Base-by-base conservation (phyloP, 2,329 filamentous ascomycete species). In the Aspergillus quadrilineatus region DNA sequence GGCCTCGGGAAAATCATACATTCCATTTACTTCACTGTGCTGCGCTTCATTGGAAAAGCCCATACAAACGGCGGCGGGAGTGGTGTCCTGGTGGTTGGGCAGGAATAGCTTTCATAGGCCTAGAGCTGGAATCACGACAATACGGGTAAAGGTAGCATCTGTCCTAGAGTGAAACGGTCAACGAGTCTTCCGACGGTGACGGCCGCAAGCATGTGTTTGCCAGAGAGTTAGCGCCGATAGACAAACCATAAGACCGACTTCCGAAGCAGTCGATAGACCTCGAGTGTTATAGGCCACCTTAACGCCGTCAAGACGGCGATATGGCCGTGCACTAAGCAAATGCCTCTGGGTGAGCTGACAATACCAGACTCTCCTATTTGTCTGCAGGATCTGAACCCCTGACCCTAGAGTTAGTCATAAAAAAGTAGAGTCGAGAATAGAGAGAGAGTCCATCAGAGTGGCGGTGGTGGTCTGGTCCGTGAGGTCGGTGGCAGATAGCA, bases 21-120 rank as follows among this genome's bases (percentile, higher is more conserved):
- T 2, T 22, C 39, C 4, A 15, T 34, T 8, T 61, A 42, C 7
- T 49, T 82, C 10, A 69, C 61, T 12, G 87, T 14, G 73, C 86
- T 36, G 74, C 82, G 0, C 74, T 88, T 41, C 76, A 22, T 22
- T 22, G 22, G 22, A 22, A 22, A 22, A 22, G 2, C 22, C 22
- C 22, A 22, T 17, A 2, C 17, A 17, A 17, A 17, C 17, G 22
- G 22, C 22, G 22, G 22, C 22, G 22, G 22, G 22, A 3, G 22
- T 22, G 22, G 22, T 3, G 3, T 4, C 22, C 22, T 22, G 22
- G 22, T 22, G 22, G 3, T 22, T 22, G 22, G 22, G 22, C 22
- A 22, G 3, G 22, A 22, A 22, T 22, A 22, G 22, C 22, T 22
- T 22, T 22, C 3, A 26, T 22, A 4, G 22, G 22, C 3, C 22